These are phyloP conservation scores for Quercus berberidifolia DNA, from an alignment of 306 rosid species.

Conservation along the genomic window DNA sequence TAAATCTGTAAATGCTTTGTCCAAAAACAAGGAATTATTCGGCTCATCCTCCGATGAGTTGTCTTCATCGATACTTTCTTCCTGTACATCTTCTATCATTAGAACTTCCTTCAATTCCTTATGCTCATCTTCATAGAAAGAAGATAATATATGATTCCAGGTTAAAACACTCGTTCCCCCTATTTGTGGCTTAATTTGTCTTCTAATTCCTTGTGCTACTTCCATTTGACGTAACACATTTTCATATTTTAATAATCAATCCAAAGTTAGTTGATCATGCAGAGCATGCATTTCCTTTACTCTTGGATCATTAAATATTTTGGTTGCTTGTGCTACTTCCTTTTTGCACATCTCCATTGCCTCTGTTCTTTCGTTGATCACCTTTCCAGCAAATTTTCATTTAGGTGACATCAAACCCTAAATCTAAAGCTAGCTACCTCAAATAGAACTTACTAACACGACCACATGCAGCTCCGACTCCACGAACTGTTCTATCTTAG, in stretches of 20 bases:
- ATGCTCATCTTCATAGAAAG: background rate
- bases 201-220: background rate
- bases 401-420: background rate
- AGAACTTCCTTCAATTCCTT: background rate
- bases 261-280: background rate
- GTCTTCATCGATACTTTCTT: background rate
- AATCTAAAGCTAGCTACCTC: too few relatives aligned
- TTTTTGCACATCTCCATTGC: background rate
- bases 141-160: background rate
- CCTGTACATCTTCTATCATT: too few relatives aligned
- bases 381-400: background rate
- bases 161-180: background rate
- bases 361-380: background rate
- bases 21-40: background rate
- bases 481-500: too few relatives aligned
- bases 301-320: background rate
- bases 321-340: background rate
- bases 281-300: too few relatives aligned
- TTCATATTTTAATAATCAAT: background rate
- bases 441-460: too few relatives aligned
- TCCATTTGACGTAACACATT: background rate
- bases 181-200: background rate
- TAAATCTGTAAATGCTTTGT: background rate
- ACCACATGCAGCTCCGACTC: too few relatives aligned
- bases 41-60: background rate